Conservation (phyloP, 768 basidiomycete genomes). For the Mycena kentingensis region DNA sequence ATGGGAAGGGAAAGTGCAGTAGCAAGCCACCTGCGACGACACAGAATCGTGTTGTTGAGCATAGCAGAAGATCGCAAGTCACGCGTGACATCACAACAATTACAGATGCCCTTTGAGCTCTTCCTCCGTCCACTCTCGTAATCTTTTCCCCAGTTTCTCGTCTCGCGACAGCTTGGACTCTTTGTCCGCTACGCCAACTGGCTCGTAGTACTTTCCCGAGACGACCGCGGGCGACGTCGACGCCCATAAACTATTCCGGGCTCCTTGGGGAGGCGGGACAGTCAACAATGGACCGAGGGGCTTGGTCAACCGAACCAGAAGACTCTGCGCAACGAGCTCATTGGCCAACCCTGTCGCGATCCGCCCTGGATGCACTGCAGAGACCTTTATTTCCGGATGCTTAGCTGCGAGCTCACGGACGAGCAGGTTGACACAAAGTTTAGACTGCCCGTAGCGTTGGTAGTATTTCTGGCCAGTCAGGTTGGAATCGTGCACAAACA, state of each 20-base stretch:
- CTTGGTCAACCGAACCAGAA: background rate
- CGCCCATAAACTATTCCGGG: background rate
- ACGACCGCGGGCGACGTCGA: background rate
- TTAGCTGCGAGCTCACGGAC: background rate
- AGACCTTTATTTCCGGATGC: background rate
- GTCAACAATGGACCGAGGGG: background rate
- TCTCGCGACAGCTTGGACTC: background rate
- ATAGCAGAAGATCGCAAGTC: too few species aligned
- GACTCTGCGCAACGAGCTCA: background rate
- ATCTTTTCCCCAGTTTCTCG: background rate
- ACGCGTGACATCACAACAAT: too few species aligned
- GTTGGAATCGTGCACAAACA: too few species aligned
- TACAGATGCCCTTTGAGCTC: background rate
- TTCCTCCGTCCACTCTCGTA: background rate
- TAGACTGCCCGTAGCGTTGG: background rate
- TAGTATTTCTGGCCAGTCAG: background rate
- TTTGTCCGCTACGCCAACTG: background rate
- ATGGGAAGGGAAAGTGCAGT: too few species aligned
- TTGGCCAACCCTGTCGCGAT: background rate
- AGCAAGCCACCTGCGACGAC: too few species aligned
- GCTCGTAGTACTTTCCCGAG: background rate
- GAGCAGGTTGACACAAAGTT: background rate
- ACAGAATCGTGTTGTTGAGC: too few species aligned
- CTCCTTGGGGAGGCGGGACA: background rate
- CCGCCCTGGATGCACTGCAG: conserved; percentile 1